Evolutionary conservation across 768 basidiomycete species (phyloP).

Genomic region (Jaapia argillacea): DNA sequence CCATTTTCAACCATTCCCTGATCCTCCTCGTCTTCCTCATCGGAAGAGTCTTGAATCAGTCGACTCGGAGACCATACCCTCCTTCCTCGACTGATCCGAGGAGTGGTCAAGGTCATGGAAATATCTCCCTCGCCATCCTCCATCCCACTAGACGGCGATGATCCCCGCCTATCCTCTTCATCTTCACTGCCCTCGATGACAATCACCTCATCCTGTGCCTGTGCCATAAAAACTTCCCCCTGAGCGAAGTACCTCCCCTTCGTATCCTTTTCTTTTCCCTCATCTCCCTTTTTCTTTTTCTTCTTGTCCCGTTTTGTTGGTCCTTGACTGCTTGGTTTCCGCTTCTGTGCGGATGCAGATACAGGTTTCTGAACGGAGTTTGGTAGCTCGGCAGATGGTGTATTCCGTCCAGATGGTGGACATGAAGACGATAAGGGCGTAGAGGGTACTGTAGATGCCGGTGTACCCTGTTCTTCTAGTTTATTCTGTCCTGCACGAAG

Average conservation of each 20-base stretch:
- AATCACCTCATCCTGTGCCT: constrained; percentile 23
- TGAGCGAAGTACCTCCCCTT: constrained; percentile 21
- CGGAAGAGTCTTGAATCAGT: constrained; percentile 20
- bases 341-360: too few species aligned
- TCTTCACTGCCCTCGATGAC: constrained; percentile 10
- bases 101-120: background rate
- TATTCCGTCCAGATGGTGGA: constrained; percentile 8
- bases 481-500: constrained; percentile 17
- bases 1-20: constrained; percentile 1
- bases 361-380: constrained; percentile 17
- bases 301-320: background rate
- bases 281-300: constrained; percentile 12
- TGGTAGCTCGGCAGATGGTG: constrained; percentile 8
- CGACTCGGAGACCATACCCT: constrained; percentile 55
- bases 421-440: too few species aligned
- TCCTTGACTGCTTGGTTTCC: constrained; percentile 24
- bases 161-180: constrained; percentile 11
- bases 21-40: constrained; percentile 19
- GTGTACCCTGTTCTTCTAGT: too few species aligned
- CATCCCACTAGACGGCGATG: constrained; percentile 25
- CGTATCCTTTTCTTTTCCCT: constrained; percentile 8
- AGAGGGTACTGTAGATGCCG: constrained; percentile 7
- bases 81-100: constrained; percentile 2
- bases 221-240: constrained; percentile 23
- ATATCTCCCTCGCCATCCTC: constrained; percentile 17